Conservation (phyloP, 2,329 filamentous ascomycete species). For the Cladophialophora psammophila region DNA sequence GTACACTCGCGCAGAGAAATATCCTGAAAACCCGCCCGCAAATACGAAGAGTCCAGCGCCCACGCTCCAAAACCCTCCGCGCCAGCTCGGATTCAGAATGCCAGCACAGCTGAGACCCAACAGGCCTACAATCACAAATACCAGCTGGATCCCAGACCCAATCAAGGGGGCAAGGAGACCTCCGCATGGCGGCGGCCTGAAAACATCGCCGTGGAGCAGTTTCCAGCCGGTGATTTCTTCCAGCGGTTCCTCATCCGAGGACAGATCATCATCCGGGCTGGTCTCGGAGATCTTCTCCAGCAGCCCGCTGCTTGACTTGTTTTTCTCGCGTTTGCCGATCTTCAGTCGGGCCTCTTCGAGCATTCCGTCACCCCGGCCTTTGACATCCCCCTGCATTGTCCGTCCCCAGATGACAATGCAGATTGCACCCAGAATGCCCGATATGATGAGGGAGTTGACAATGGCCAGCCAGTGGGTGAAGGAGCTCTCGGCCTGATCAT, state of each 20-base stretch:
- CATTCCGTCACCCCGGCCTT: slow-evolving; percentile 70
- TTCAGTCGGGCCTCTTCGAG: slow-evolving; percentile 71
- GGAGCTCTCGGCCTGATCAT: slow-evolving; percentile 81
- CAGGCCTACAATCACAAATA: slow-evolving; percentile 80
- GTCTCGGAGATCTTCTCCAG: slow-evolving; percentile 64
- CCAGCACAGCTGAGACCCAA: slow-evolving; percentile 77
- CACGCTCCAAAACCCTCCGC: slow-evolving; percentile 87
- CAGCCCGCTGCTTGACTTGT: slow-evolving; percentile 63
- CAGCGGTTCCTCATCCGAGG: slow-evolving; percentile 73
- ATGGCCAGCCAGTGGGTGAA: slow-evolving; percentile 90
- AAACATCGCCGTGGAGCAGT: slow-evolving; percentile 85
- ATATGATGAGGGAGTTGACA: slow-evolving; percentile 84
- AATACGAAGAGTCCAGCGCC: slow-evolving; percentile 83
- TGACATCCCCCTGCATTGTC: slow-evolving; percentile 80
- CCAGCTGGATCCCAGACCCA: slow-evolving; percentile 84
- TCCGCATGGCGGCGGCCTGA: slow-evolving; percentile 74
- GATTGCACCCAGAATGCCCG: slow-evolving; percentile 76
- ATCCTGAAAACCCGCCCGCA: slow-evolving; percentile 83
- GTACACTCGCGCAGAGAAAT: slow-evolving; percentile 84
- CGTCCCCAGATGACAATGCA: slow-evolving; percentile 82
- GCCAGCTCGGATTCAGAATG: slow-evolving; percentile 82
- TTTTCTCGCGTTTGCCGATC: slow-evolving; percentile 46
- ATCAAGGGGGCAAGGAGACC: slow-evolving; percentile 79
- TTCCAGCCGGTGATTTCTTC: slow-evolving; percentile 91
- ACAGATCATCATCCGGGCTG: slow-evolving; percentile 55